phyloP scores from a whole-genome alignment of 352 stramenopile species.

The Globisporangium canariense region DNA sequence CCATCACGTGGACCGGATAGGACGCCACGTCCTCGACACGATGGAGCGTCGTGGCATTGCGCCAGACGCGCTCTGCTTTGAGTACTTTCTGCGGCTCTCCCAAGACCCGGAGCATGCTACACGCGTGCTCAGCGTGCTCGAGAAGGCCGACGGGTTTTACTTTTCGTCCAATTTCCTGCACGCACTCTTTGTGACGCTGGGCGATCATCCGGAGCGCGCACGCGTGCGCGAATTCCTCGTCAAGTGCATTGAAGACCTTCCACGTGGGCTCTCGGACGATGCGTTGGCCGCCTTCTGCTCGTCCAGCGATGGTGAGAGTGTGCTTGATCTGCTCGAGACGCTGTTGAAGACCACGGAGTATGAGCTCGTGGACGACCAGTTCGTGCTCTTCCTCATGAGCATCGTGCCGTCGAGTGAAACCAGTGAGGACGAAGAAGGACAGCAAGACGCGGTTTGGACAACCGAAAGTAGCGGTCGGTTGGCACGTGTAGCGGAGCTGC shows the following conservation, averaged over 20 bases:
- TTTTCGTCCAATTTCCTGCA: conserved; percentile 50
- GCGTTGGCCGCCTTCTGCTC: conserved; percentile 60
- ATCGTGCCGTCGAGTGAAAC: conserved; percentile 16
- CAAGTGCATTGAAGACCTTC: conserved; percentile 34
- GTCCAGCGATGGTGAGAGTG: conserved; percentile 26
- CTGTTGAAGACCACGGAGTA: conserved; percentile 26
- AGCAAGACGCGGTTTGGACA: neutral
- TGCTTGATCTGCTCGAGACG: conserved; percentile 36
- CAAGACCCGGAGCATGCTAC: conserved; percentile 29
- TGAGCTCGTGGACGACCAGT: conserved; percentile 47
- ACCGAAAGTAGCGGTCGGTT: conserved; percentile 1
- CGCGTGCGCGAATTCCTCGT: conserved; percentile 48
- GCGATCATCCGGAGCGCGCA: conserved; percentile 25
- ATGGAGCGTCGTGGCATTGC: conserved; percentile 29
- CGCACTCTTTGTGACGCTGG: conserved; percentile 42
- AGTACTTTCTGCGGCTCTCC: conserved; percentile 42
- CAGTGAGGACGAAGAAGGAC: neutral
- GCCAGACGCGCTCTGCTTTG: conserved; percentile 39
- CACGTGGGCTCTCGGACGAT: conserved; percentile 35
- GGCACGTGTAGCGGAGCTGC: neutral
- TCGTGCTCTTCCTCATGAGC: conserved; percentile 63
- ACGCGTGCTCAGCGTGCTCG: conserved; percentile 35
- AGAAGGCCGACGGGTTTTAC: conserved; percentile 24
- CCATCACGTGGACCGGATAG: conserved; percentile 22
- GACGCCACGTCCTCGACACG: conserved; percentile 26